These are phyloP conservation scores for Mrakia hoshinonis DNA, from an alignment of 768 basidiomycete species.

Conservation along the genomic window DNA sequence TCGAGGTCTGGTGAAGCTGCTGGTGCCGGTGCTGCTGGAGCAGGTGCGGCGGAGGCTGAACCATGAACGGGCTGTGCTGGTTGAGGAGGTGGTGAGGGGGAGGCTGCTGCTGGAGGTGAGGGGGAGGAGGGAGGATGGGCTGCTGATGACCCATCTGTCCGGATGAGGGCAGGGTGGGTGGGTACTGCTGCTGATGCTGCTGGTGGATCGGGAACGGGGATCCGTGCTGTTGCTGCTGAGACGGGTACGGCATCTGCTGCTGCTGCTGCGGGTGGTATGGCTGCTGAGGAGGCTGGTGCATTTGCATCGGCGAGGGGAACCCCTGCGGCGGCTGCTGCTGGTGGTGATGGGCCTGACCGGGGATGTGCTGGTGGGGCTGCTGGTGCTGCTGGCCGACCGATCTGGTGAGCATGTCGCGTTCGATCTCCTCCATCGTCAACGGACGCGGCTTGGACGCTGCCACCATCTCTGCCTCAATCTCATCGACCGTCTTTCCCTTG, in stretches of 20 bases:
- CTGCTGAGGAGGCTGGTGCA: slow-evolving; percentile 45
- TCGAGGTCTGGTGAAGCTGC: slow-evolving; percentile 4
- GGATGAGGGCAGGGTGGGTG: slow-evolving; percentile 1
- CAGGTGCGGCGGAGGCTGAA: neutral
- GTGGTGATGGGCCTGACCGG: neutral
- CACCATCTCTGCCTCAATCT: slow-evolving; percentile 39
- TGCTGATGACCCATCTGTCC: slow-evolving; percentile 14
- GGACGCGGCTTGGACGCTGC: slow-evolving; percentile 34
- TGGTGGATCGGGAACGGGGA: slow-evolving; percentile 4
- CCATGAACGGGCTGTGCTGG: neutral
- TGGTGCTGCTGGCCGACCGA: slow-evolving; percentile 26
- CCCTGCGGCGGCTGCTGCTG: slow-evolving; percentile 18
- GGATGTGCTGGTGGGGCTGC: slow-evolving; percentile 12
- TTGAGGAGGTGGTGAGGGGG: neutral
- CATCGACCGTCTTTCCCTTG: slow-evolving; percentile 35
- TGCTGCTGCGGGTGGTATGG: slow-evolving; percentile 52
- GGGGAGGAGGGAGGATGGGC: slow-evolving; percentile 10
- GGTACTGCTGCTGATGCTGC: slow-evolving; percentile 27
- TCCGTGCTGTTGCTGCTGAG: slow-evolving; percentile 48
- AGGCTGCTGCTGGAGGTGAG: slow-evolving; percentile 23
- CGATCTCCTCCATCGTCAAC: slow-evolving; percentile 42
- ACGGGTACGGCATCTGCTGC: slow-evolving; percentile 63
- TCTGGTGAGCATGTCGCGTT: slow-evolving; percentile 38
- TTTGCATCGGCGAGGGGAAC: slow-evolving; percentile 36
- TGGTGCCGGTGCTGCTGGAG: slow-evolving; percentile 28